A percentile compares a stretch with the other conserved stretches of the same genome.
Conservation (phyloP, 73 alveolate genomes). For the Stentor roeselii region DNA sequence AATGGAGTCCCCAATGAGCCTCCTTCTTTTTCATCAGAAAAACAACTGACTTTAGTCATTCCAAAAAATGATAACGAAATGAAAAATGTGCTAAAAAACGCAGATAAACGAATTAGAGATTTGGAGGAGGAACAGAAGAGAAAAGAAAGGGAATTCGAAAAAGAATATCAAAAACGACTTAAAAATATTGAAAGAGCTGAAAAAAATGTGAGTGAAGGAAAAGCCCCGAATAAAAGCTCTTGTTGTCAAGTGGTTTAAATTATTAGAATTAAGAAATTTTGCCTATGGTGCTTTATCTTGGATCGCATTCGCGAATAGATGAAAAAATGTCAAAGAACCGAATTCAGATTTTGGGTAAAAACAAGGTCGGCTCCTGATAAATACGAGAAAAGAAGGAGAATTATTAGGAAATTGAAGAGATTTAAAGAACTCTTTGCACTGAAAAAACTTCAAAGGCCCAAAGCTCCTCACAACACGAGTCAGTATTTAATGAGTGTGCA, state of each 20-base stretch:
- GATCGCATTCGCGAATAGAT: too few species aligned
- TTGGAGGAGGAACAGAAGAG: neutral
- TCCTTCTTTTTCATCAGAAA: neutral
- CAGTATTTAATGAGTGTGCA: too few species aligned
- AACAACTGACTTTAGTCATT: neutral
- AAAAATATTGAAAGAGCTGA: neutral
- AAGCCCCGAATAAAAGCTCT: neutral
- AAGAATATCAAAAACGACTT: neutral
- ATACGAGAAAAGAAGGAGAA: too few species aligned
- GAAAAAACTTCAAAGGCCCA: too few species aligned
- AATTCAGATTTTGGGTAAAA: too few species aligned
- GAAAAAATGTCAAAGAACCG: too few species aligned
- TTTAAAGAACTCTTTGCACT: too few species aligned
- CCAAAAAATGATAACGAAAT: neutral
- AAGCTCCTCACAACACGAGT: too few species aligned
- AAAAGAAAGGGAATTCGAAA: neutral
- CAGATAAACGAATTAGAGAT: neutral
- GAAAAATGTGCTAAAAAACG: neutral
- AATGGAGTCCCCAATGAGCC: neutral
- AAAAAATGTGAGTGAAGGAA: neutral
- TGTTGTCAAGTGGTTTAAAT: neutral
- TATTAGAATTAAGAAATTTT: too few species aligned
- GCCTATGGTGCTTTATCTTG: too few species aligned
- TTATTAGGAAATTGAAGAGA: too few species aligned
- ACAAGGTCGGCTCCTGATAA: too few species aligned